A percentile compares a stretch with the other conserved stretches of the same genome.
Conservation (phyloP, 805 yeast species). For the Wickerhamomyces rabaulensis region DNA sequence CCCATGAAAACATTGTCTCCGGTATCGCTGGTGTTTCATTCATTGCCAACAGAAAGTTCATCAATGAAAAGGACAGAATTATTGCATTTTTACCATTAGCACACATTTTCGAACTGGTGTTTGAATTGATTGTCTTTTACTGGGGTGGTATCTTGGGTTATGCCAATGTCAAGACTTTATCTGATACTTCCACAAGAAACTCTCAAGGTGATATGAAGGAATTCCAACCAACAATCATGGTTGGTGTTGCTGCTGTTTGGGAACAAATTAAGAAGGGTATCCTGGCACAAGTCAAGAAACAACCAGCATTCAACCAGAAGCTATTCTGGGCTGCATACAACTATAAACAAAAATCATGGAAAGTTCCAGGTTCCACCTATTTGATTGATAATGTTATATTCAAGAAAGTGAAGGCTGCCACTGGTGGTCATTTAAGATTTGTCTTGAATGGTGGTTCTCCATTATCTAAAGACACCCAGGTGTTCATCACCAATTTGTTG, state of each 20-base stretch:
- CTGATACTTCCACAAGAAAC: conserved; percentile 75
- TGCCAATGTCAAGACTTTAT: conserved; percentile 86
- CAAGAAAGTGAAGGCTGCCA: conserved; percentile 85
- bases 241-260: conserved; percentile 99
- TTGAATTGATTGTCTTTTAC: conserved; percentile 71
- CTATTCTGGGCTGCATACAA: conserved; percentile 85
- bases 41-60: conserved; percentile 46
- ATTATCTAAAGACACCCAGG: conserved; percentile 73
- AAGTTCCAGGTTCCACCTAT: conserved; percentile 64
- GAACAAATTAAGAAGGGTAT: conserved; percentile 94
- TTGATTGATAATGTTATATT: conserved; percentile 70
- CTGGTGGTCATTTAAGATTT: conserved; percentile 81
- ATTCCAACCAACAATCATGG: conserved; percentile 90
- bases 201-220: conserved; percentile 85
- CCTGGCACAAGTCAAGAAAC: conserved; percentile 61
- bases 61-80: conserved; percentile 59
- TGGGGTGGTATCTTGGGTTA: conserved; percentile 93
- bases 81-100: conserved; percentile 93
- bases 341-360: conserved; percentile 61
- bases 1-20: conserved; percentile 65
- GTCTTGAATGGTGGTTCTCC: conserved; percentile 93
- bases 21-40: conserved; percentile 81
- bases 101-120: conserved; percentile 88
- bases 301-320: conserved; percentile 64
- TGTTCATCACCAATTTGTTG: conserved; percentile 67